These are phyloP conservation scores for Theobroma cacao DNA, from an alignment of 345 rosid genomes.

Conservation along the genomic window DNA sequence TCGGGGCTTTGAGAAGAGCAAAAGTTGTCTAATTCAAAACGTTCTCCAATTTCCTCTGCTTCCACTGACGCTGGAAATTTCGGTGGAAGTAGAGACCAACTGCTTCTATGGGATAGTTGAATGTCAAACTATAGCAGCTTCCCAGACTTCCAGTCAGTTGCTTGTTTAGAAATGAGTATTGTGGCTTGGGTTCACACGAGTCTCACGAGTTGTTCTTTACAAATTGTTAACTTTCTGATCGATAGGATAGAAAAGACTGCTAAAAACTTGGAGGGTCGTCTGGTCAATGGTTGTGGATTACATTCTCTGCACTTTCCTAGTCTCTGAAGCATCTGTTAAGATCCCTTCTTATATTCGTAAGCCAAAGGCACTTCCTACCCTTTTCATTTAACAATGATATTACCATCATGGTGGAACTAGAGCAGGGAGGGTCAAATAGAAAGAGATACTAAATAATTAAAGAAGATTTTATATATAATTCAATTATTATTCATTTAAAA, in stretches of 20 bases:
- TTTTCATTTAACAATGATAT: too few species aligned
- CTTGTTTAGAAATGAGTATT: neutral
- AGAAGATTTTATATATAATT: too few species aligned
- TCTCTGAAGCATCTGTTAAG: too few species aligned
- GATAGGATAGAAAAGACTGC: neutral
- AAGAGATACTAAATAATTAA: too few species aligned
- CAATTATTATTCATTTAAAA: too few species aligned
- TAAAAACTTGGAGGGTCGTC: neutral
- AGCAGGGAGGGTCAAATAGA: too few species aligned
- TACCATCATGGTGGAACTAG: too few species aligned
- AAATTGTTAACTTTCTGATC: too few species aligned
- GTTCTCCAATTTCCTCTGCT: neutral
- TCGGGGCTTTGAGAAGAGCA: neutral
- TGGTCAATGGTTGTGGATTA: neutral
- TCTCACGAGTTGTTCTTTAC: too few species aligned
- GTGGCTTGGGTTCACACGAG: too few species aligned
- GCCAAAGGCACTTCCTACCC: too few species aligned
- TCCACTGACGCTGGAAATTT: neutral
- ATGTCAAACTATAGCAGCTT: neutral
- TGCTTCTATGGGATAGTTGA: neutral
- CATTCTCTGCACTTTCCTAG: neutral
- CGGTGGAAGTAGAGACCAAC: neutral
- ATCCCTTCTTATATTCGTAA: too few species aligned
- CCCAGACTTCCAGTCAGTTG: neutral
- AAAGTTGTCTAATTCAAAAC: neutral